Evolutionary conservation across 2,329 filamentous ascomycete species (phyloP).

Genomic region (Nothopassalora personata): DNA sequence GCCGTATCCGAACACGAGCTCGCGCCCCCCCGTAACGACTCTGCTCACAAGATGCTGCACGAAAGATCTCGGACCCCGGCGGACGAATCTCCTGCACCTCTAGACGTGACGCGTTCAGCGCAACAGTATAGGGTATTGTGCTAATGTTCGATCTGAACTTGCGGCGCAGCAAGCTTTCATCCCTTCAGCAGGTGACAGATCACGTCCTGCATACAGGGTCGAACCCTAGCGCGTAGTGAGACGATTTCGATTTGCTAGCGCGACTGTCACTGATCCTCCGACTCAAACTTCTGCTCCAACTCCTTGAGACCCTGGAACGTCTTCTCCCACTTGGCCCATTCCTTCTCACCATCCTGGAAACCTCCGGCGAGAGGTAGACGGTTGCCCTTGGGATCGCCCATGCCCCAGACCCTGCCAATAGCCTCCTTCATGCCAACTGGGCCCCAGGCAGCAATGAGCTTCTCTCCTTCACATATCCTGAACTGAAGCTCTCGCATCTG

Average conservation of each 20-base stretch:
- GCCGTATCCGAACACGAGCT: neutral
- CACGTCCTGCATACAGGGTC: neutral
- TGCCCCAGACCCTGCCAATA: conserved; percentile 52
- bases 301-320: conserved; percentile 42
- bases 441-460: conserved; percentile 56
- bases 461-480: conserved; percentile 56
- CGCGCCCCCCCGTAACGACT: neutral
- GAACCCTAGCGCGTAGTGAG: neutral
- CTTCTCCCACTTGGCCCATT: conserved; percentile 53
- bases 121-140: neutral
- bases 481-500: conserved; percentile 56
- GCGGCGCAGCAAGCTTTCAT: neutral
- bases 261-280: conserved; percentile 18
- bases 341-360: conserved; percentile 52
- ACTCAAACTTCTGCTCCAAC: conserved; percentile 37
- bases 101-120: neutral
- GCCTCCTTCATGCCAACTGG: conserved; percentile 63
- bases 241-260: neutral
- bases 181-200: neutral
- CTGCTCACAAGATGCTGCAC: neutral
- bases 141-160: neutral
- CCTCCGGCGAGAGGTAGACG: conserved; percentile 55
- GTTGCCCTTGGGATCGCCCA: conserved; percentile 56
- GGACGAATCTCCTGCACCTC: neutral
- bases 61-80: neutral